Base-by-base conservation (phyloP, 805 yeast genomes). In the Candida vaughaniae region DNA sequence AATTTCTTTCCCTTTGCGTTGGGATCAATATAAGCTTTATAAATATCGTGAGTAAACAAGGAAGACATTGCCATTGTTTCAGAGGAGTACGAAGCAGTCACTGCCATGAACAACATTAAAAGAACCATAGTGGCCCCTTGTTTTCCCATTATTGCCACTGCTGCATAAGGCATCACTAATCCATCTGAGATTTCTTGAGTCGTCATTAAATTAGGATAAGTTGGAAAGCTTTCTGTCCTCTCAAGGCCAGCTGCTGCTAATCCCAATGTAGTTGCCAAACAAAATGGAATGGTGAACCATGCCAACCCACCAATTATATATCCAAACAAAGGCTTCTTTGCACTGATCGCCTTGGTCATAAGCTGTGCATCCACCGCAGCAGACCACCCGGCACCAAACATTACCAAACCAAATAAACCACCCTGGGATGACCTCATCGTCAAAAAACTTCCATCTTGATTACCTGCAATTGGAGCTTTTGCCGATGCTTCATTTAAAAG, bases 61-160 rank as follows among this genome's bases (percentile, higher is more conserved):
- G 72, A 60, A 1, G 68, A 56, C 3, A 66, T 48, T 9, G 71
- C 71, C 45, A 67, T 64, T 35, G 66, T 45, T 42, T 66, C 73
- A 30, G 68, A 69, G 15, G 69, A 58, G 33, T 62, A 55, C 1
- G 73, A 62, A 3, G 70, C 60, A 8, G 71, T 64, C 2, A 64
- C 71, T 0, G 72, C 63, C 20, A 64, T 45, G 55, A 66, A 67
- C 4, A 65, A 40, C 60, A 57, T 44, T 33, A 59, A 57, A 15
- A 66, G 39, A 8, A 52, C 47, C 49, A 51, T 48, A 1, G 54
- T 52, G 6, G 52, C 45, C 16, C 61, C 61, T 11, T 48, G 30
- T 36, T 50, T 54, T 6, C 61, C 61, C 49, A 56, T 43, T 16
- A 56, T 36, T 16, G 51, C 49, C 8, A 41, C 36, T 3, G 51